phyloP scores from a whole-genome alignment of 169 alveolate genomes.

The Cryptosporidium canis region DNA sequence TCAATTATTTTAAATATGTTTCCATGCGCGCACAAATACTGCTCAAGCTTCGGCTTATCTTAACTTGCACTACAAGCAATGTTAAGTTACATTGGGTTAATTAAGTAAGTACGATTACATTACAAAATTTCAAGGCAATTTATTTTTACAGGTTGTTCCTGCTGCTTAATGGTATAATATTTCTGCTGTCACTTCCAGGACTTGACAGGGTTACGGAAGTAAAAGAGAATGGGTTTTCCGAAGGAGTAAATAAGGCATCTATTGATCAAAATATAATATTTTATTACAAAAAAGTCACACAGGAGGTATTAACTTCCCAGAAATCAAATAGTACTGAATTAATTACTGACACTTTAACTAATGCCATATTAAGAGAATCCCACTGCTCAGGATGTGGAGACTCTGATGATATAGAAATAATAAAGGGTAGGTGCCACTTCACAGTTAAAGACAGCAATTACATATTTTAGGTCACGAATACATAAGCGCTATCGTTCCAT shows the following conservation, averaged over 20 bases:
- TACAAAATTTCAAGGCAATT: neutral
- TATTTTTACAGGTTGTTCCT: neutral
- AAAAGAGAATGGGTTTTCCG: slow-evolving; percentile 53
- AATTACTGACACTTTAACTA: neutral
- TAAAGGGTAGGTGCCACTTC: neutral
- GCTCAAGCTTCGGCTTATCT: neutral
- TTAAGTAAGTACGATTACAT: neutral
- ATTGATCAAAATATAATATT: neutral
- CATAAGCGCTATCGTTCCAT: slow-evolving; percentile 37
- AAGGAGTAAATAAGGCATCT: slow-evolving; percentile 33
- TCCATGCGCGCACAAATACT: slow-evolving; percentile 23
- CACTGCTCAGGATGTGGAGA: slow-evolving; percentile 29
- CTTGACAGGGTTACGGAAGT: slow-evolving; percentile 21
- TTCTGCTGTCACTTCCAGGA: slow-evolving; percentile 34
- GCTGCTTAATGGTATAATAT: neutral
- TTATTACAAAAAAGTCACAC: slow-evolving; percentile 53
- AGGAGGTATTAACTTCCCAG: slow-evolving; percentile 39
- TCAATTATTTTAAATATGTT: neutral
- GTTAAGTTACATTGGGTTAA: neutral
- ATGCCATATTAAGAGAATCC: neutral
- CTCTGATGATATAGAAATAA: slow-evolving; percentile 25
- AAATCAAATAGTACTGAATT: neutral
- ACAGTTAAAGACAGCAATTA: neutral
- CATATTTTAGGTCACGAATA: neutral
- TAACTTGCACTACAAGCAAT: neutral